Evolutionary conservation across 2,329 filamentous ascomycete species (phyloP).

Genomic region (Aspergillus sojae): DNA sequence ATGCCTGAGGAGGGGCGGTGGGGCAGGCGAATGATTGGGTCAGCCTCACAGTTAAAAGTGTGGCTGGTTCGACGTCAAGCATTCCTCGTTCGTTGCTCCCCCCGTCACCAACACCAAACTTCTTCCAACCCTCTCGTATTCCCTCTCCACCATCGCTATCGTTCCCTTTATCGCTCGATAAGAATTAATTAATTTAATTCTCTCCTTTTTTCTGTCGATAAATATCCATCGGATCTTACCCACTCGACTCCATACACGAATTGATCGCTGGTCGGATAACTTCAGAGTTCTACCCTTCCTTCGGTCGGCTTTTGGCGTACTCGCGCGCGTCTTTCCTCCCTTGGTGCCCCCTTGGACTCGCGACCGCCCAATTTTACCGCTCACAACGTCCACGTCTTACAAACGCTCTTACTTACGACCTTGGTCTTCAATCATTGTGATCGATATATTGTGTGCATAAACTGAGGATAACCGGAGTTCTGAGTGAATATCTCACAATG

Average conservation of each 20-base stretch:
- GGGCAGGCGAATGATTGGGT: neutral
- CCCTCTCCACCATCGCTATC: neutral
- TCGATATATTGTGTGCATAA: neutral
- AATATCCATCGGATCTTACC: neutral
- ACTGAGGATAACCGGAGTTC: neutral
- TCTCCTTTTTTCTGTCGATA: neutral
- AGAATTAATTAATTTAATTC: neutral
- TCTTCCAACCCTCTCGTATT: neutral
- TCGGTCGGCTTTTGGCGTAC: slow-evolving; percentile 17
- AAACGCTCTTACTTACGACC: neutral
- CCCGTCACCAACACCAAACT: slow-evolving; percentile 1
- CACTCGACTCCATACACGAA: neutral
- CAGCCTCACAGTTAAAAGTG: neutral
- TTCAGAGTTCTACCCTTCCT: slow-evolving; percentile 8
- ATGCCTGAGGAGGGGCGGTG: neutral
- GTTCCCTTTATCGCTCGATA: slow-evolving; percentile 5
- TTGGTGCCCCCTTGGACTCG: slow-evolving; percentile 16
- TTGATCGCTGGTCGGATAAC: neutral
- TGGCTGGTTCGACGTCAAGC: slow-evolving; percentile 6
- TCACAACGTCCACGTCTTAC: neutral
- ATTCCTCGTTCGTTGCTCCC: slow-evolving; percentile 3
- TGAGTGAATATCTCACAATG: slow-evolving; percentile 31
- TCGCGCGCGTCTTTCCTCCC: slow-evolving; percentile 22
- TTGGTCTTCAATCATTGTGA: neutral
- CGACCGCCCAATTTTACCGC: slow-evolving; percentile 3